Base-by-base conservation (phyloP, 2,329 filamentous ascomycete species). In the Fusarium floridanum region DNA sequence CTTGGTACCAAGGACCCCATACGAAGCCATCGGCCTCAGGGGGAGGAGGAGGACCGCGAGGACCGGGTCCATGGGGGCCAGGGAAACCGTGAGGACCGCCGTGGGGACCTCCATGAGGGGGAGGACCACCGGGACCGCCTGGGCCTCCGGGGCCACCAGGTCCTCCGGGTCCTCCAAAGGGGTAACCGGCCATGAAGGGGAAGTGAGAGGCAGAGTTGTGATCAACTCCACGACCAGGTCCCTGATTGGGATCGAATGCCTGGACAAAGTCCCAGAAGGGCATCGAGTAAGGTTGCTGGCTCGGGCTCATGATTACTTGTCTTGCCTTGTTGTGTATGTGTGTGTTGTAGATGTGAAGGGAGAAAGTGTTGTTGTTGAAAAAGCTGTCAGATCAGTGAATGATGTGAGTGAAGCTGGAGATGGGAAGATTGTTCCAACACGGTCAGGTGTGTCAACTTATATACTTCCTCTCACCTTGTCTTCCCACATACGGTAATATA, bases 221-320 rank as follows among this genome's bases (percentile, higher is more conserved):
- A 67, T 86, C 85, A 64, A 85, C 81, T 56, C 84, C 83, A 20
- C 79, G 78, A 48, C 84, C 83, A 39, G 80, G 74, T 48, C 66
- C 65, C 43, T 77, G 76, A 48, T 76, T 78, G 24, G 81, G 80
- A 68, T 82, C 80, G 36, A 83, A 71, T 24, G 79, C 78, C 68
- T 81, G 81, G 72, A 84, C 57, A 65, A 84, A 85, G 64, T 85
- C 80, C 80, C 80, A 81, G 55, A 81, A 79, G 68, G 75, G 73
- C 65, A 73, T 71, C 7, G 77, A 71, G 43, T 73, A 74, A 14
- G 71, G 69, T 55, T 79, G 71, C 27, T 80, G 73, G 24, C 69
- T 64, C 39, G 76, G 64, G 66, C 70, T 73, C 79, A 81, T 81
- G 68, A 62, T 77, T 34, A 32, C 53, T 67, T 66, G 69, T 50